Percentiles rank a stretch among this genome's conserved stretches.
These are phyloP conservation scores for Hemisphaericaspora xylanilytica DNA, from an alignment of 1,139 yeast species.

Conservation along the genomic window DNA sequence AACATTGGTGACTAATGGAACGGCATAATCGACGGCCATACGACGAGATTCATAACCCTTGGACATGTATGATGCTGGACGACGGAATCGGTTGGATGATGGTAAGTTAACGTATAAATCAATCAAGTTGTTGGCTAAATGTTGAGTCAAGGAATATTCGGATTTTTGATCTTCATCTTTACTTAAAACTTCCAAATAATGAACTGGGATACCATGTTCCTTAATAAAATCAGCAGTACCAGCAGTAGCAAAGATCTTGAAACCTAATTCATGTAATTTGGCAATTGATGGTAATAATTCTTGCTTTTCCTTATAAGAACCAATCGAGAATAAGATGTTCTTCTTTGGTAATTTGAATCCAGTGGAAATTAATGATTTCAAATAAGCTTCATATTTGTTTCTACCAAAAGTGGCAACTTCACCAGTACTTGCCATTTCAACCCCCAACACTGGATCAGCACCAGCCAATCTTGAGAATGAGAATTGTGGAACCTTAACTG, in stretches of 20 bases:
- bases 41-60: conserved; percentile 98
- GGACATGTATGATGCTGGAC: conserved; percentile 97
- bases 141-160: conserved; percentile 94
- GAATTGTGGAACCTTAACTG: conserved; percentile 96
- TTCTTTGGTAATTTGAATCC: conserved; percentile 95
- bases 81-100: conserved; percentile 93
- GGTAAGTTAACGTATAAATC: conserved; percentile 96
- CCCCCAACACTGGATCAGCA: conserved; percentile 98
- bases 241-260: conserved; percentile 91
- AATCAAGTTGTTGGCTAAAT: conserved; percentile 93
- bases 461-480: conserved; percentile 97
- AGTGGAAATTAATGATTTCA: conserved; percentile 90
- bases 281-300: conserved; percentile 88
- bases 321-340: conserved; percentile 89
- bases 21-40: conserved; percentile 98
- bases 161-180: conserved; percentile 77
- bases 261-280: conserved; percentile 81
- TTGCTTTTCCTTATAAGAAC: conserved; percentile 95
- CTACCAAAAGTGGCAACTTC: conserved; percentile 98
- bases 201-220: conserved; percentile 92
- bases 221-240: conserved; percentile 98
- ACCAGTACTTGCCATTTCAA: conserved; percentile 99
- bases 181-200: conserved; percentile 84
- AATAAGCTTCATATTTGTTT: conserved; percentile 94
- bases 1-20: conserved; percentile 96